Evolutionary conservation across 192 early-diverging fungal species (phyloP).

Genomic region (Thamnidium elegans): DNA sequence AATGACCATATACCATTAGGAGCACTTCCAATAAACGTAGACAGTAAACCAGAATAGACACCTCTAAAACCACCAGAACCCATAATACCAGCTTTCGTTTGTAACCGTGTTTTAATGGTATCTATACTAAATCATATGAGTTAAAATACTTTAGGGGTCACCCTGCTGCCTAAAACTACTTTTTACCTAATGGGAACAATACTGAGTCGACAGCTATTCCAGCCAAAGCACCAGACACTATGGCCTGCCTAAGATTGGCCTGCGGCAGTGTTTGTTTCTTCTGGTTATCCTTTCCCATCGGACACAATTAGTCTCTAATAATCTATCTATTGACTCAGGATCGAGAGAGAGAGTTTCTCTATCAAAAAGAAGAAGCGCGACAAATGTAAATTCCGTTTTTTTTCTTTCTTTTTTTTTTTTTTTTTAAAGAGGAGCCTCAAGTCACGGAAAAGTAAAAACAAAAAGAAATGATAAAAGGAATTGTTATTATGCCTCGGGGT

Average conservation of each 20-base stretch:
- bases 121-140: constrained; percentile 40
- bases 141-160: background rate
- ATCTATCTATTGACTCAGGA: background rate
- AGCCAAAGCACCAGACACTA: constrained; percentile 81
- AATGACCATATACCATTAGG: constrained; percentile 60
- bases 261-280: constrained; percentile 12
- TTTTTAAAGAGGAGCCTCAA: background rate
- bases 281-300: constrained; percentile 10
- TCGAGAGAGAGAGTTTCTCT: background rate
- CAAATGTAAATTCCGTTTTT: background rate
- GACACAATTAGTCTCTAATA: background rate
- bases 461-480: no score
- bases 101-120: constrained; percentile 94
- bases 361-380: background rate
- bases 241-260: constrained; percentile 45
- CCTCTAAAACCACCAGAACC: constrained; percentile 83
- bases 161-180: no score
- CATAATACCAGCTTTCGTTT: constrained; percentile 77
- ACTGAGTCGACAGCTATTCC: constrained; percentile 88
- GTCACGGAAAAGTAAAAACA: no score
- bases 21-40: constrained; percentile 87
- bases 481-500: no score
- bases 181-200: constrained; percentile 72
- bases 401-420: constrained; percentile 7
- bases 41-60: constrained; percentile 85